Base-by-base conservation (phyloP, 1,139 yeast genomes). In the Geotrichum fermentans region DNA sequence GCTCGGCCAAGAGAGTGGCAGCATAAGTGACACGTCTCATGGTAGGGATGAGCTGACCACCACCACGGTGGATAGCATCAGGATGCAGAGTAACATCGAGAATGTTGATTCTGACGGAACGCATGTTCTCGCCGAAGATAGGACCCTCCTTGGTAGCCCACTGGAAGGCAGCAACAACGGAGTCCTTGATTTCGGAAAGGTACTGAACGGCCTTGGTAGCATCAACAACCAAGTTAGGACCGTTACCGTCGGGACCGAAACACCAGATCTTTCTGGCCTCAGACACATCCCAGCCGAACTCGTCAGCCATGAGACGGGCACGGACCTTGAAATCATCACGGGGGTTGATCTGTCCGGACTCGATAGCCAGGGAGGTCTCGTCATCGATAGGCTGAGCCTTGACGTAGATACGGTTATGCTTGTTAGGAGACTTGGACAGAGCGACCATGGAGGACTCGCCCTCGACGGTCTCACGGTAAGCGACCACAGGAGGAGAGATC, bases 101-200 rank as follows among this genome's bases (percentile, higher is more conserved):
- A 72, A 92, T 85, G 95, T 92, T 92, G 75, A 88, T 79, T 80
- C 98, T 88, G 70, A 89, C 81, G 68, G 95, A 85, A 83, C 98
- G 90, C 78, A 87, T 77, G 74, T 76, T 79, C 82, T 92, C 98
- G 79, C 95, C 96, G 70, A 92, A 80, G 73, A 92, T 78, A 72
- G 98, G 98, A 82, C 98, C 98, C 77, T 94, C 97, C 82, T 87
- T 90, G 72, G 97, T 80, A 77, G 97, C 97, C 97, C 97, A 92
- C 81, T 92, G 97, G 97, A 90, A 92, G 74, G 96, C 97, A 73
- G 98, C 92, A 70, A 90, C 96, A 70, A 90, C 96, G 70, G 96
- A 90, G 77, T 92, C 98, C 87, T 92, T 92, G 82, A 92, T 92
- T 82, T 92, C 98, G 75, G 82, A 76, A 79, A 92, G 84, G 90